A percentile compares a stretch with the other conserved stretches of the same genome.
Evolutionary conservation across 305 asterid genomes (phyloP).

Genomic region (Solanum hybrid): DNA sequence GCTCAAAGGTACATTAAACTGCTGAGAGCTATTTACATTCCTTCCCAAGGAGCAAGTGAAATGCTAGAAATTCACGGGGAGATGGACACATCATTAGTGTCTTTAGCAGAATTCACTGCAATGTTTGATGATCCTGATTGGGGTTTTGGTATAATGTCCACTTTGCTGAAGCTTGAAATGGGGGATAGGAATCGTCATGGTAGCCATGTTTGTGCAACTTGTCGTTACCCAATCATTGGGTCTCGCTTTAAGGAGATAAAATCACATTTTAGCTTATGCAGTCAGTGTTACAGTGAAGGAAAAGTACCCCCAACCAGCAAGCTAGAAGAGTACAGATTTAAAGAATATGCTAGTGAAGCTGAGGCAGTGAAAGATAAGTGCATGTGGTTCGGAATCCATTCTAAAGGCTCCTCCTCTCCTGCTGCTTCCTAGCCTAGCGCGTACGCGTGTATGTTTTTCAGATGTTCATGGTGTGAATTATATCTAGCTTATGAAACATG

Average conservation of each 20-base stretch:
- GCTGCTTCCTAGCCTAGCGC: constrained; percentile 39
- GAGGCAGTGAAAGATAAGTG: constrained; percentile 91
- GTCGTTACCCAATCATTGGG: constrained; percentile 87
- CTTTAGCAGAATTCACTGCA: constrained; percentile 47
- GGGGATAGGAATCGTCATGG: constrained; percentile 94
- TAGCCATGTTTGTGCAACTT: constrained; percentile 65
- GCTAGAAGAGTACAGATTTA: constrained; percentile 75
- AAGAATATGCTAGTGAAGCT: constrained; percentile 70
- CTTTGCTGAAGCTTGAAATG: constrained; percentile 63
- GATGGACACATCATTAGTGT: constrained; percentile 40
- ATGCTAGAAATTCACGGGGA: constrained; percentile 78
- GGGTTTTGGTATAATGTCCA: constrained; percentile 74
- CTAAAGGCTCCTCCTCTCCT: constrained; percentile 53
- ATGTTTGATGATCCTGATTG: constrained; percentile 92
- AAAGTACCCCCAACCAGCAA: constrained; percentile 69
- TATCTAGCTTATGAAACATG: constrained; percentile 24
- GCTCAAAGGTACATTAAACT: constrained; percentile 60
- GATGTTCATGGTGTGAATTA: constrained; percentile 32
- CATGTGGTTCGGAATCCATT: constrained; percentile 64
- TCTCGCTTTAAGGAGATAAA: constrained; percentile 83
- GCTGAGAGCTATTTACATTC: constrained; percentile 74
- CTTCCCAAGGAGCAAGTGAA: constrained; percentile 72
- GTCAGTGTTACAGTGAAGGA: constrained; percentile 87
- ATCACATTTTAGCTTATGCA: constrained; percentile 62
- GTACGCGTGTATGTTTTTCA: neutral